phyloP scores from a whole-genome alignment of 2,329 filamentous ascomycete genomes.

The Aspergillus pseudoterreus region DNA sequence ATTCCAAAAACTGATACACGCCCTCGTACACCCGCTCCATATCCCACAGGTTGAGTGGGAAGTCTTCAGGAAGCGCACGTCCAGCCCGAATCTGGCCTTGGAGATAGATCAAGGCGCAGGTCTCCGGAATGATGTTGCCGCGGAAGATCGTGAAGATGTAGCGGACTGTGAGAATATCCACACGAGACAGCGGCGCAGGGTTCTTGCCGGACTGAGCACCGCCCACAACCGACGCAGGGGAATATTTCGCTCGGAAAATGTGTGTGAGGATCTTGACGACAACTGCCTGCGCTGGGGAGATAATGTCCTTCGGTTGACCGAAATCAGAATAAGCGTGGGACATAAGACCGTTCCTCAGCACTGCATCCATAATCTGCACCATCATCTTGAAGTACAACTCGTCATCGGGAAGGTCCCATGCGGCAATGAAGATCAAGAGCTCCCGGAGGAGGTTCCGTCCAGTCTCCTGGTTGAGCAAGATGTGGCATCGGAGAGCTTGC shows the following conservation, averaged over 20 bases:
- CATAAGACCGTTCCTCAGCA: constrained; percentile 82
- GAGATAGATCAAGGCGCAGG: constrained; percentile 87
- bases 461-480: constrained; percentile 84
- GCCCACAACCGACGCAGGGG: constrained; percentile 45
- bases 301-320: constrained; percentile 90
- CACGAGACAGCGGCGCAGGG: constrained; percentile 53
- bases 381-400: constrained; percentile 96
- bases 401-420: constrained; percentile 92
- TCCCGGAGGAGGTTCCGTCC: constrained; percentile 86
- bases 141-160: constrained; percentile 93
- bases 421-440: constrained; percentile 90
- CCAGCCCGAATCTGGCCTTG: constrained; percentile 84
- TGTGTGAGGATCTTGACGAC: constrained; percentile 86
- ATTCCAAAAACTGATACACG: constrained; percentile 89
- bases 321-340: constrained; percentile 91
- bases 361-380: constrained; percentile 89
- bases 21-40: constrained; percentile 97
- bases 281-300: constrained; percentile 90
- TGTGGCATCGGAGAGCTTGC: constrained; percentile 84
- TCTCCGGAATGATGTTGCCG: constrained; percentile 88
- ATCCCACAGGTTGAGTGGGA: constrained; percentile 93
- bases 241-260: constrained; percentile 69
- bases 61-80: constrained; percentile 74
- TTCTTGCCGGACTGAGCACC: constrained; percentile 52
- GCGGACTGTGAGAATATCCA: constrained; percentile 68